Evolutionary conservation across 306 rosid genomes (phyloP).

Genomic region (Lupinus albus): DNA sequence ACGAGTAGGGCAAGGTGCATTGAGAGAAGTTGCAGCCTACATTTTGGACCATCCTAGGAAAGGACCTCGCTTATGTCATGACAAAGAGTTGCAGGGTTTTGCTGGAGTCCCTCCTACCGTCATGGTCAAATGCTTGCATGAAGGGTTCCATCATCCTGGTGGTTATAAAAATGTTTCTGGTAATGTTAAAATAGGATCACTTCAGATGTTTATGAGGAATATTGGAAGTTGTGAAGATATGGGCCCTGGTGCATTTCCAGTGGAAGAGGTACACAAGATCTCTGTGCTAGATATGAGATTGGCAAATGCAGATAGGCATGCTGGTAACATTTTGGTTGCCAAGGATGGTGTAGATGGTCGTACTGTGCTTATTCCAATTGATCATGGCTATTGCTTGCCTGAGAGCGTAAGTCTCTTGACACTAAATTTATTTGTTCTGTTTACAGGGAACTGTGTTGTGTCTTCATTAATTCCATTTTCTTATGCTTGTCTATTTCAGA

Average conservation of each 20-base stretch:
- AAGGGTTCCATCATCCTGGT: constrained; percentile 54
- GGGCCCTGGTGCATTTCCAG: constrained; percentile 62
- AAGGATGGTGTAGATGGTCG: constrained; percentile 46
- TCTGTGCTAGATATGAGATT: constrained; percentile 66
- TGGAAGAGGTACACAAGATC: constrained; percentile 68
- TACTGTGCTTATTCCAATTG: constrained; percentile 62
- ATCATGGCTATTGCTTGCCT: constrained; percentile 69
- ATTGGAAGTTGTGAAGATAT: constrained; percentile 69
- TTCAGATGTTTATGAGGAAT: constrained; percentile 61
- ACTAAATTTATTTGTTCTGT: constrained; percentile 15
- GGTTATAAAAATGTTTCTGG: constrained; percentile 46
- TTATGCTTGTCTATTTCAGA: constrained; percentile 21
- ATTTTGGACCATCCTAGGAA: constrained; percentile 66
- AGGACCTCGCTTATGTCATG: constrained; percentile 40
- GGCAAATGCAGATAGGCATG: constrained; percentile 74
- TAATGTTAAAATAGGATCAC: constrained; percentile 58
- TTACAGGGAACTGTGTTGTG: not conserved
- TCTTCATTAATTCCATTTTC: constrained; percentile 30
- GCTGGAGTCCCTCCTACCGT: constrained; percentile 69
- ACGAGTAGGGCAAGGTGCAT: constrained; percentile 61
- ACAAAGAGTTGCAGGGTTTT: constrained; percentile 47
- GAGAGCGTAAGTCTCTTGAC: constrained; percentile 52
- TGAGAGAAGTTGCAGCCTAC: constrained; percentile 74
- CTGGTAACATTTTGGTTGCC: constrained; percentile 62
- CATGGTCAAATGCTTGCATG: constrained; percentile 57